Evolutionary conservation across 208 protist genomes (phyloP).

Genomic region (Angomonas deanei): DNA sequence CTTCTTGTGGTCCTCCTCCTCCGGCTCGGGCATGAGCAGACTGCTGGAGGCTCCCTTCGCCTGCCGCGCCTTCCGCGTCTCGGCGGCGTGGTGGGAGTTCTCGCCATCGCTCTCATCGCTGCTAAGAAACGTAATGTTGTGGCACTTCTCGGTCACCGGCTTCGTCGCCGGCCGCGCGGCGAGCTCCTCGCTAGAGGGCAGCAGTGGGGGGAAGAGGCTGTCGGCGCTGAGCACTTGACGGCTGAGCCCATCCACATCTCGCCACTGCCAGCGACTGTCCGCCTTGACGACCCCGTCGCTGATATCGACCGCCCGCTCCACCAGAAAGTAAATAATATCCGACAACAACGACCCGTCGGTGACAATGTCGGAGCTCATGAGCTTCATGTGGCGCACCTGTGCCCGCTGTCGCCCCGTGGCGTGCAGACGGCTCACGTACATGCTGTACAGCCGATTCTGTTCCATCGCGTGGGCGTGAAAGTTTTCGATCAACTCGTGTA

Average conservation of each 20-base stretch:
- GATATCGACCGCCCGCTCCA: constrained; percentile 78
- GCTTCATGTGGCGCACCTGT: constrained; percentile 61
- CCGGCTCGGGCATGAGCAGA: background rate
- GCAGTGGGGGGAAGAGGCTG: constrained; percentile 65
- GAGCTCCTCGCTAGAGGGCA: constrained; percentile 19
- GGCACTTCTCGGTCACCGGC: constrained; percentile 28
- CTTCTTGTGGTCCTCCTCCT: constrained; percentile 1
- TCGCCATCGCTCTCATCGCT: constrained; percentile 80
- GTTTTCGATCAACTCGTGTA: constrained; percentile 45
- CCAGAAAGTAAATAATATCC: constrained; percentile 77
- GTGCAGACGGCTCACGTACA: constrained; percentile 57
- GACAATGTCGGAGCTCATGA: constrained; percentile 71
- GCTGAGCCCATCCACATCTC: constrained; percentile 80
- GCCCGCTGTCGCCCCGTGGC: constrained; percentile 52
- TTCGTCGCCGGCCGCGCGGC: background rate
- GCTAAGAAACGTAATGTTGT: constrained; percentile 76
- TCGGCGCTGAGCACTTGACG: constrained; percentile 38
- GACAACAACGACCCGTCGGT: constrained; percentile 63
- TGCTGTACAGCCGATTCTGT: constrained; percentile 44
- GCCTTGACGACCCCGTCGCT: constrained; percentile 32
- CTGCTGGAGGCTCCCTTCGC: constrained; percentile 4
- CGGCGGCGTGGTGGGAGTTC: constrained; percentile 67
- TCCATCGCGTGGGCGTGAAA: constrained; percentile 62
- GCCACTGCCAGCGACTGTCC: constrained; percentile 45
- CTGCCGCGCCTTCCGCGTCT: constrained; percentile 32